Percentiles rank a stretch among this genome's conserved stretches.
Evolutionary conservation across 768 basidiomycete species (phyloP).

Genomic region (Phylloporus scabripes): DNA sequence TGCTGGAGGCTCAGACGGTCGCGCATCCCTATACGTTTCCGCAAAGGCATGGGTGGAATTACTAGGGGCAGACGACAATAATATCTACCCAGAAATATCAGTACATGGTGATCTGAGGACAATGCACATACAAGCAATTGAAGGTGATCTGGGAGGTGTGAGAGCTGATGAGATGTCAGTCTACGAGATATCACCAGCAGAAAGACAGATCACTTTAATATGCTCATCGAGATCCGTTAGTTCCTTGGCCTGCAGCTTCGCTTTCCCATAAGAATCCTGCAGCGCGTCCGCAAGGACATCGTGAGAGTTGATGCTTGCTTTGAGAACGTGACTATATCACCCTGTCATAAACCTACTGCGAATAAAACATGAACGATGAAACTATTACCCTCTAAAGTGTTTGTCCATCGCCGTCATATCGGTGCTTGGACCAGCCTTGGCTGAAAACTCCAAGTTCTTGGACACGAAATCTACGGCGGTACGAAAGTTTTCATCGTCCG

Average conservation of each 20-base stretch:
- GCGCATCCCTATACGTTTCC: slow-evolving; percentile 44
- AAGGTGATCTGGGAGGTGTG: slow-evolving; percentile 64
- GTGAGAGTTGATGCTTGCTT: slow-evolving; percentile 63
- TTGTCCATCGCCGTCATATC: slow-evolving; percentile 53
- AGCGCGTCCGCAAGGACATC: slow-evolving; percentile 60
- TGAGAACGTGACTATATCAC: slow-evolving; percentile 48
- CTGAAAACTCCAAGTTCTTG: slow-evolving; percentile 53
- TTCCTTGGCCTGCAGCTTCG: slow-evolving; percentile 46
- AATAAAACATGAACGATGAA: slow-evolving; percentile 1
- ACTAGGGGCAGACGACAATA: slow-evolving; percentile 51
- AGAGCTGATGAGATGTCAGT: slow-evolving; percentile 34
- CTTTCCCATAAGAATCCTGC: slow-evolving; percentile 42
- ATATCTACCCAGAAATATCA: slow-evolving; percentile 38
- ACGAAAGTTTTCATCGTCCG: slow-evolving; percentile 40
- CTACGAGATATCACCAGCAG: background rate
- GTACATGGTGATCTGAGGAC: background rate
- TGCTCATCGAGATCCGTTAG: slow-evolving; percentile 59
- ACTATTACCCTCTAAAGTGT: slow-evolving; percentile 47
- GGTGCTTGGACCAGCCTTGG: slow-evolving; percentile 51
- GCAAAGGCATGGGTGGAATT: slow-evolving; percentile 47
- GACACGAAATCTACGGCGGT: slow-evolving; percentile 51
- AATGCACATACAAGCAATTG: slow-evolving; percentile 56
- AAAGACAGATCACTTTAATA: slow-evolving; percentile 44
- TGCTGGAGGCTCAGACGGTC: slow-evolving; percentile 24
- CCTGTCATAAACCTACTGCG: slow-evolving; percentile 11